Evolutionary conservation across 2,329 filamentous ascomycete species (phyloP), one percentile per base, ranked within the genome.

Genomic region (Helminthosporium solani): DNA sequence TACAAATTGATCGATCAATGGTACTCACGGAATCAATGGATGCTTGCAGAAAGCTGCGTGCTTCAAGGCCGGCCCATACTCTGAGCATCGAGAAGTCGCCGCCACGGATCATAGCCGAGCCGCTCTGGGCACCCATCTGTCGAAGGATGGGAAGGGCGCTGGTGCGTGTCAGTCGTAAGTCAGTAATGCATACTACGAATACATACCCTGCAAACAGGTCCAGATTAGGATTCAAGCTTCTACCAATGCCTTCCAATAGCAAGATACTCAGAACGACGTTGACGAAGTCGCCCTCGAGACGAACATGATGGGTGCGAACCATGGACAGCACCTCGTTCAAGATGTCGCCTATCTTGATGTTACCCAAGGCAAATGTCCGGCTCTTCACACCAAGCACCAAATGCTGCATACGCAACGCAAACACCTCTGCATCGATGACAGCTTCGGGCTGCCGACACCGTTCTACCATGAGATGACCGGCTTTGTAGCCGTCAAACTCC

Each of bases 261-360:
- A 99, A 75, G 42, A 97, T 96, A 49, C 90, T 95, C 47, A 99
- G 86, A 23, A 99, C 92, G 3, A 99, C 94, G 64, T 99, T 99
- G 66, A 99, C 90, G 66, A 97, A 99, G 68, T 99, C 94, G 7
- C 94, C 94, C 70, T 99, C 94, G 40, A 99, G 80, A 7, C 94
- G 81, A 3, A 99, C 94, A 65, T 99, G 94, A 67, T 99, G 94
- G 8, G 78, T 76, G 44, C 94, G 83, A 23, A 99, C 94, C 90
- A 99, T 96, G 48, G 80, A 80, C 35, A 99, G 76, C 0, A 97
- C 94, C 58, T 95, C 82, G 62, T 94, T 90, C 23, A 99, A 73
- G 16, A 99, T 90, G 59, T 99, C 94, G 9, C 94, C 94, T 52
- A 99, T 96, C 73, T 91, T 95, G 72, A 99, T 87, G 63, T 90